Base-by-base conservation (phyloP, 108 stramenopile species). In the Parietichytrium sp. region DNA sequence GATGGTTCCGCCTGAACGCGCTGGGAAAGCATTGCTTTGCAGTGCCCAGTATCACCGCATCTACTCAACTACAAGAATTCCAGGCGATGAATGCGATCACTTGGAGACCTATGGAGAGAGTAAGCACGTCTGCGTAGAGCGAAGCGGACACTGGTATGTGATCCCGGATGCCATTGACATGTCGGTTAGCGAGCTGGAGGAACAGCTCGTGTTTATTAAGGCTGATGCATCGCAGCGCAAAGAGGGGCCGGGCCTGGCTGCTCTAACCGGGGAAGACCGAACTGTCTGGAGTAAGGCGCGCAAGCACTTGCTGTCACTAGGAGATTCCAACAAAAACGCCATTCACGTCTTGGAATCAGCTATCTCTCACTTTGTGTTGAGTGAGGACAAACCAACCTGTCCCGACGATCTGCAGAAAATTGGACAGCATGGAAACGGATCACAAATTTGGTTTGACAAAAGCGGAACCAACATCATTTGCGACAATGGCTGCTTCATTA, bases 61-160 rank as follows among this genome's bases (percentile, higher is more conserved):
- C 33, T 72, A 23, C 42, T 72, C 61, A 6, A 72, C 61, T 13
- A 72, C 61, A 6, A 33, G 61, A 33, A 38, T 72, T 20, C 61
- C 61, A n/a, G 38, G 13, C 33, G 42, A 31, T 33, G 42, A 72
- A 12, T 72, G 61, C 42, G 61, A 72, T 25, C 7, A 7, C n/a
- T 42, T 72, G 23, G 45, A 45, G 61, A 72, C 61, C 23, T 72
- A 72, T 25, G 45, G 38, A 25, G 61, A 72, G 1, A 27, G 15
- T 8, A 12, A 20, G 38, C 61, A 72, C 61, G 42, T 72, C 10
- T 72, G 61, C 20, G 61, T 72, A n/a, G 61, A 72, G 42, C 61
- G 61, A 13, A 33, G 61, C 42, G 61, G 61, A 7, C 18, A 72
- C 61, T 72, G 61, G 61, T 72, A 72, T 42, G 61, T 72, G 16